Evolutionary conservation across 176 grass and related monocot species (phyloP).

Genomic region (Triticum aestivum): DNA sequence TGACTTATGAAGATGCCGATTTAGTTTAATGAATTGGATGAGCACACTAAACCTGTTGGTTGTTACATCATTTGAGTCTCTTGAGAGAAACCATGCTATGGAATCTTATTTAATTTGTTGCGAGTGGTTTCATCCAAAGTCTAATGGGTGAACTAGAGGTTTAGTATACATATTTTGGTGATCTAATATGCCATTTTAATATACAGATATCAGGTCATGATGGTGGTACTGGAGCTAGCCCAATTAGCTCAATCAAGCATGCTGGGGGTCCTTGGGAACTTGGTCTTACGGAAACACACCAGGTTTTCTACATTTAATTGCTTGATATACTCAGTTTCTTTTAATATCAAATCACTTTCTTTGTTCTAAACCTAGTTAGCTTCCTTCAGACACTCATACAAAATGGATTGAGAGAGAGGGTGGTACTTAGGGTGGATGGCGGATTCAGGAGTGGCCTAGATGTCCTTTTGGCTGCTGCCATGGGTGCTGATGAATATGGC

Average conservation of each 20-base stretch:
- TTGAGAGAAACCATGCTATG: slow-evolving; percentile 20
- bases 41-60: slow-evolving; percentile 4
- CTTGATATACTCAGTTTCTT: slow-evolving; percentile 15
- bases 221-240: slow-evolving; percentile 98
- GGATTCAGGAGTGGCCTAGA: slow-evolving; percentile 97
- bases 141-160: not conserved
- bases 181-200: slow-evolving; percentile 33
- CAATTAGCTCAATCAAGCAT: slow-evolving; percentile 98
- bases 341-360: slow-evolving; percentile 19
- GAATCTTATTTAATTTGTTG: not conserved
- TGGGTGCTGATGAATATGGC: slow-evolving; percentile 99
- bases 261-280: slow-evolving; percentile 99
- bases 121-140: not conserved
- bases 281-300: slow-evolving; percentile 97
- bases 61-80: slow-evolving; percentile 19
- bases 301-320: slow-evolving; percentile 57
- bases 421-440: slow-evolving; percentile 95
- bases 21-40: not conserved
- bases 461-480: slow-evolving; percentile 89
- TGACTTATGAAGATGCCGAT: not conserved
- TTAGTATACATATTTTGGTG: slow-evolving; percentile 16
- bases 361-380: slow-evolving; percentile 35
- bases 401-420: slow-evolving; percentile 96
- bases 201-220: slow-evolving; percentile 99
- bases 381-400: slow-evolving; percentile 74